Conservation (phyloP, 305 asterid genomes). For the Fraxinus nigra region DNA sequence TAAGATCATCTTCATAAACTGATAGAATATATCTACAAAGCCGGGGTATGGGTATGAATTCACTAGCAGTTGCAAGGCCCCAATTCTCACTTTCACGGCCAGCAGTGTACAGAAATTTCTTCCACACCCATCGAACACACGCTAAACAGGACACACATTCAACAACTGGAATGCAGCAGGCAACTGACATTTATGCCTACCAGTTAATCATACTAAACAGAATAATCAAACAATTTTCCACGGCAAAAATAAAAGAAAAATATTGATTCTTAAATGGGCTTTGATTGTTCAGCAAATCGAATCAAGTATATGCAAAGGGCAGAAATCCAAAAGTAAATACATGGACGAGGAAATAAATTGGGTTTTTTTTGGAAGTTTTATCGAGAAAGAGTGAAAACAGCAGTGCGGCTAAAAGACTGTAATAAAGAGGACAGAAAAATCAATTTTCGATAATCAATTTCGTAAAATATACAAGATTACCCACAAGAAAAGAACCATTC, state of each 20-base stretch:
- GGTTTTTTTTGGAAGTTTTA: background rate
- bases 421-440: background rate
- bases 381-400: background rate
- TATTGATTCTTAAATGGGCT: background rate
- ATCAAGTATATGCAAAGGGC: background rate
- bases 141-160: constrained; percentile 95
- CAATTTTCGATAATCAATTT: background rate
- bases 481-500: background rate
- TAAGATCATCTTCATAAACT: constrained; percentile 71
- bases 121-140: constrained; percentile 95
- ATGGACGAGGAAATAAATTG: background rate
- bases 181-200: constrained; percentile 77
- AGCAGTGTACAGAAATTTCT: constrained; percentile 79
- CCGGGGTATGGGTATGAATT: constrained; percentile 83
- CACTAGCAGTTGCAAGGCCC: constrained; percentile 87
- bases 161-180: constrained; percentile 81
- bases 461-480: background rate
- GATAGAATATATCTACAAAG: constrained; percentile 72
- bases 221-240: constrained; percentile 19
- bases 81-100: constrained; percentile 90
- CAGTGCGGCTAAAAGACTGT: background rate
- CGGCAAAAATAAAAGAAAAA: constrained; percentile 10
- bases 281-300: background rate
- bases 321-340: background rate
- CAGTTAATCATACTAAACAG: constrained; percentile 26